Evolutionary conservation across 2,329 filamentous ascomycete species (phyloP).

Genomic region (Arthrobotrys entomopaga): DNA sequence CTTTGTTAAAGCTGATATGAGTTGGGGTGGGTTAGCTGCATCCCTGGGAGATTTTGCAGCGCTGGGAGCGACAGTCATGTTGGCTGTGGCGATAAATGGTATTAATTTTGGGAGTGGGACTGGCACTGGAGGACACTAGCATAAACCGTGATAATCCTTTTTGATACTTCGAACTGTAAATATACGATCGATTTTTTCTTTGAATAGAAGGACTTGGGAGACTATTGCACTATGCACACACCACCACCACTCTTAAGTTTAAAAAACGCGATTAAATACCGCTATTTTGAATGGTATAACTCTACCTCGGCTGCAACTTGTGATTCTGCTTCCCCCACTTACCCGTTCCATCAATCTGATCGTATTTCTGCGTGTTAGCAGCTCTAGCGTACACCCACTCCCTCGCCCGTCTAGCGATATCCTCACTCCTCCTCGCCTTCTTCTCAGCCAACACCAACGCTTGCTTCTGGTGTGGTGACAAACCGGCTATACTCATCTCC

Average conservation of each 20-base stretch:
- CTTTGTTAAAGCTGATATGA: conserved; percentile 6
- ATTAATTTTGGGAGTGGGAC: not conserved
- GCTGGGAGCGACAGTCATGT: conserved; percentile 1
- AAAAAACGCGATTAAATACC: too few relatives aligned
- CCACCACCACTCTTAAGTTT: too few relatives aligned
- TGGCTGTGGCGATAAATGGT: conserved; percentile 8
- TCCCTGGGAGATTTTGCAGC: conserved; percentile 12
- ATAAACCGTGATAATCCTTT: too few relatives aligned
- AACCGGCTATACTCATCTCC: conserved; percentile 32
- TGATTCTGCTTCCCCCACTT: conserved; percentile 38
- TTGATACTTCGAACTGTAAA: too few relatives aligned
- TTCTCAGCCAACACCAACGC: conserved; percentile 41
- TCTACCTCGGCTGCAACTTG: conserved; percentile 40
- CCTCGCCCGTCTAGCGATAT: conserved; percentile 32
- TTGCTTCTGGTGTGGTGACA: conserved; percentile 33
- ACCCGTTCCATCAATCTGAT: conserved; percentile 25
- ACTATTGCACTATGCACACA: too few relatives aligned
- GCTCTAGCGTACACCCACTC: conserved; percentile 36
- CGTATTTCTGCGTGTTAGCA: conserved; percentile 37
- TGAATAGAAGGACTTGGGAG: too few relatives aligned
- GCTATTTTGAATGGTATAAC: too few relatives aligned
- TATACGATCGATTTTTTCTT: too few relatives aligned
- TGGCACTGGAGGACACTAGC: too few relatives aligned
- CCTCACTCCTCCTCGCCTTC: conserved; percentile 45
- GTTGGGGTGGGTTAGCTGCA: conserved; percentile 6